These are phyloP conservation scores for Plantago lanceolata DNA, from an alignment of 305 asterid genomes.

Conservation along the genomic window DNA sequence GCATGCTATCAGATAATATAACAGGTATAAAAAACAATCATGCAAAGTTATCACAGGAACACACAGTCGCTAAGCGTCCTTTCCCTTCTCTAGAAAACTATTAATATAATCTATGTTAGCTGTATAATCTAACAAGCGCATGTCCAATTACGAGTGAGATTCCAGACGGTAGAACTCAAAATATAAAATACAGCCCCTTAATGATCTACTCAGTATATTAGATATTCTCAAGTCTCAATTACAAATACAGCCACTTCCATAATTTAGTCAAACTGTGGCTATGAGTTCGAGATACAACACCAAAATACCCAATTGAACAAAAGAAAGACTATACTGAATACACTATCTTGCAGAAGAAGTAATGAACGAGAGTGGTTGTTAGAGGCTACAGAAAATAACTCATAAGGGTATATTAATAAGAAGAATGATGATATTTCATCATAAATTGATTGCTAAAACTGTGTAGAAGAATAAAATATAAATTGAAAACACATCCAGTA, in stretches of 20 bases:
- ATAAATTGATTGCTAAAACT: too few relatives aligned
- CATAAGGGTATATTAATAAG: too few relatives aligned
- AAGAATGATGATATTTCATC: too few relatives aligned
- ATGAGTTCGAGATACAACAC: not conserved
- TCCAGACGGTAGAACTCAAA: conserved; percentile 6
- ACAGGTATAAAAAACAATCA: conserved; percentile 7
- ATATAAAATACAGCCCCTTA: too few relatives aligned
- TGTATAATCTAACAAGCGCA: conserved; percentile 1
- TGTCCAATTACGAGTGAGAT: conserved; percentile 15
- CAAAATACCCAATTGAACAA: not conserved
- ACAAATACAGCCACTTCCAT: conserved; percentile 8
- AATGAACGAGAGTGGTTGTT: too few relatives aligned
- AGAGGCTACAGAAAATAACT: too few relatives aligned
- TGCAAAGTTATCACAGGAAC: not conserved
- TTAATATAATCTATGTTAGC: not conserved
- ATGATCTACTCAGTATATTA: too few relatives aligned
- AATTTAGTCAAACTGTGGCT: conserved; percentile 8
- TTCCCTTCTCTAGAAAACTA: not conserved
- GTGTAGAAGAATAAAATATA: too few relatives aligned
- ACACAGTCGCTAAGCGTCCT: conserved; percentile 5
- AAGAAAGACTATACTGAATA: too few relatives aligned
- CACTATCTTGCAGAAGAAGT: too few relatives aligned
- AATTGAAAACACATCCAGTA: too few relatives aligned
- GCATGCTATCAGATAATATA: not conserved
- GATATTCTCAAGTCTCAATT: too few relatives aligned